A percentile compares a stretch with the other conserved stretches of the same genome.
Evolutionary conservation across 2,329 filamentous ascomycete genomes (phyloP).

Genomic region (Botrytis fragariae): DNA sequence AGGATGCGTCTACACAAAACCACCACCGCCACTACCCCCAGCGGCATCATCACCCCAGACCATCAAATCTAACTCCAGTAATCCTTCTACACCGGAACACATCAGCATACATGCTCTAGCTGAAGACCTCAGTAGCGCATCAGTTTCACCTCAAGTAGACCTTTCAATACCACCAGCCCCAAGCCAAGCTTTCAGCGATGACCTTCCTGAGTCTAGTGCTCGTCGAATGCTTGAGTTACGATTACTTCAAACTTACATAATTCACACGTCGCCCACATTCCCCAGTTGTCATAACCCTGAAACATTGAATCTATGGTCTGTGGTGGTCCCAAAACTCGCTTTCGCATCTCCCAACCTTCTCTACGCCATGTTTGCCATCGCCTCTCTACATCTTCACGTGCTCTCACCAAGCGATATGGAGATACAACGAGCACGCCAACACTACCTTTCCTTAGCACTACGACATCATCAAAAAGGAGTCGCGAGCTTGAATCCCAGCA

Average conservation of each 20-base stretch:
- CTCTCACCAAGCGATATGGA: constrained; percentile 22
- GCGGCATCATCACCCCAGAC: constrained; percentile 7
- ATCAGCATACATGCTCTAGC: constrained; percentile 3
- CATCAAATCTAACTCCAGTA: constrained; percentile 10
- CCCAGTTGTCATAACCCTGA: constrained; percentile 16
- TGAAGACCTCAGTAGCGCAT: constrained; percentile 13
- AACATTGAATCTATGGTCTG: constrained; percentile 21
- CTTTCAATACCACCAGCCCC: constrained; percentile 8
- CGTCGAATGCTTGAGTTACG: constrained; percentile 25
- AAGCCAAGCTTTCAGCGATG: constrained; percentile 12
- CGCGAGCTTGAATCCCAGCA: constrained; percentile 16
- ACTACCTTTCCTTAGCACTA: constrained; percentile 23
- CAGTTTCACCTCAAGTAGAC: not conserved
- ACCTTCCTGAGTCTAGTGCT: constrained; percentile 22
- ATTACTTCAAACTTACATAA: constrained; percentile 25
- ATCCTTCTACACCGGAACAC: constrained; percentile 1
- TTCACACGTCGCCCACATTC: constrained; percentile 20
- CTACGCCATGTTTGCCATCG: constrained; percentile 25
- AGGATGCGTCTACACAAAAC: constrained; percentile 23
- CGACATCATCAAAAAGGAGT: constrained; percentile 24
- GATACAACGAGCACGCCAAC: constrained; percentile 21
- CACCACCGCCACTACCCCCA: constrained; percentile 2
- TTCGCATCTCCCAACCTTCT: constrained; percentile 22
- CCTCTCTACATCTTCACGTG: constrained; percentile 23
- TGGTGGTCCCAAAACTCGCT: constrained; percentile 24